Conservation (phyloP, 495 filamentous ascomycete genomes). For the Trichoderma parareesei region DNA sequence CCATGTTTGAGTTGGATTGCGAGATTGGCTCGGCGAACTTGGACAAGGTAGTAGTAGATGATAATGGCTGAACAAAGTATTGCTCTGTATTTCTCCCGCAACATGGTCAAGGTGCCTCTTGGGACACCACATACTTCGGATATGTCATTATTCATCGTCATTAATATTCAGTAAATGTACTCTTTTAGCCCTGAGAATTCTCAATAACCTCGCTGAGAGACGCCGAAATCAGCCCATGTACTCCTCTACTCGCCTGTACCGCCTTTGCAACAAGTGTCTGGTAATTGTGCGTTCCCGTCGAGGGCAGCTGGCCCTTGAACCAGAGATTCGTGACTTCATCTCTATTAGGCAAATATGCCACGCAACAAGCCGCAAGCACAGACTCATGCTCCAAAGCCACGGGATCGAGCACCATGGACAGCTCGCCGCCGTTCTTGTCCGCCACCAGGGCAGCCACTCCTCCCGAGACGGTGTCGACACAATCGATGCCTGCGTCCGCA, state of each 20-base stretch:
- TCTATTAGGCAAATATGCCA: slow-evolving; percentile 79
- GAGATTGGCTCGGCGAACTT: no score
- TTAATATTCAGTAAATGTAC: not conserved
- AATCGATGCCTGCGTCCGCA: slow-evolving; percentile 92
- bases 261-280: slow-evolving; percentile 34
- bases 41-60: no score
- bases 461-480: slow-evolving; percentile 81
- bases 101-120: no score
- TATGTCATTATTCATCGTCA: not conserved
- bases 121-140: not conserved
- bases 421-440: slow-evolving; percentile 25
- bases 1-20: no score
- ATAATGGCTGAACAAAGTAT: no score
- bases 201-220: slow-evolving; percentile 1
- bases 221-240: slow-evolving; percentile 2
- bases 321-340: slow-evolving; percentile 93
- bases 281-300: slow-evolving; percentile 31
- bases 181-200: not conserved
- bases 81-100: no score
- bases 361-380: slow-evolving; percentile 71
- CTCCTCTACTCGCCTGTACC: slow-evolving; percentile 25
- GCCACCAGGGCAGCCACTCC: slow-evolving; percentile 77
- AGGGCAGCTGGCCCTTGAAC: slow-evolving; percentile 64
- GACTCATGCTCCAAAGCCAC: slow-evolving; percentile 71
- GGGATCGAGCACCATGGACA: slow-evolving; percentile 66